A percentile compares a stretch with the other conserved stretches of the same genome.
Conservation (phyloP, 1,284 basidiomycete genomes). For the Anthracocystis walkeri region DNA sequence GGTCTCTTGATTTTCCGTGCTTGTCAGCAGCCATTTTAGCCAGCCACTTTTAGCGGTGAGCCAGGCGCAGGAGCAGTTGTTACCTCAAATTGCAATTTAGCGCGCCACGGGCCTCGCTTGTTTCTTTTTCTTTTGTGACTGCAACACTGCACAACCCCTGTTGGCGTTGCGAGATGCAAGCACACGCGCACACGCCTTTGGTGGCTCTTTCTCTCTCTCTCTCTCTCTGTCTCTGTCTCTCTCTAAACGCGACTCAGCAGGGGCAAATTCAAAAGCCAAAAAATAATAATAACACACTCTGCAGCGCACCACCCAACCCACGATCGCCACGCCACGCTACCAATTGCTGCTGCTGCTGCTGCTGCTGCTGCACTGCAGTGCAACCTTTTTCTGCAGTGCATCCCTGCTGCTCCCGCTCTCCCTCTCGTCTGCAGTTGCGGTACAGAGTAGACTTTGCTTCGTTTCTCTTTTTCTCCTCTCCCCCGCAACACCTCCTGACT, state of each 20-base stretch:
- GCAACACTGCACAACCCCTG: slow-evolving; percentile 18
- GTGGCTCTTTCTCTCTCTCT: background rate
- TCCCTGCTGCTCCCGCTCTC: background rate
- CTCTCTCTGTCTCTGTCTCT: background rate
- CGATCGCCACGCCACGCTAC: slow-evolving; percentile 29
- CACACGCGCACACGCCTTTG: slow-evolving; percentile 14
- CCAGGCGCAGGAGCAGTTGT: too few species aligned
- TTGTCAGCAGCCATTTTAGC: background rate
- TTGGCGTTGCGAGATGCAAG: slow-evolving; percentile 7
- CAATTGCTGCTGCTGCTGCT: background rate
- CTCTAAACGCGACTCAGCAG: background rate
- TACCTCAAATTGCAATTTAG: slow-evolving; percentile 3
- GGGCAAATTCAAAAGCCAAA: background rate
- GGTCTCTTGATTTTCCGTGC: background rate
- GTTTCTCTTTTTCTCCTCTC: background rate
- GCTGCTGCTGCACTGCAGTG: background rate
- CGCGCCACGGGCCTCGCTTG: slow-evolving; percentile 8
- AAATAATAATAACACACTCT: slow-evolving; percentile 9
- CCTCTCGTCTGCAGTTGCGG: background rate
- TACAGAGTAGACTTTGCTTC: background rate
- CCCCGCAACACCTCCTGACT: slow-evolving; percentile 7
- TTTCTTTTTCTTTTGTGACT: background rate
- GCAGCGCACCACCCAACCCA: slow-evolving; percentile 3
- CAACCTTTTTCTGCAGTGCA: background rate
- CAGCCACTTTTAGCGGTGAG: background rate